Base-by-base conservation (phyloP, 1,284 basidiomycete genomes). In the Kwoniella shivajii region DNA sequence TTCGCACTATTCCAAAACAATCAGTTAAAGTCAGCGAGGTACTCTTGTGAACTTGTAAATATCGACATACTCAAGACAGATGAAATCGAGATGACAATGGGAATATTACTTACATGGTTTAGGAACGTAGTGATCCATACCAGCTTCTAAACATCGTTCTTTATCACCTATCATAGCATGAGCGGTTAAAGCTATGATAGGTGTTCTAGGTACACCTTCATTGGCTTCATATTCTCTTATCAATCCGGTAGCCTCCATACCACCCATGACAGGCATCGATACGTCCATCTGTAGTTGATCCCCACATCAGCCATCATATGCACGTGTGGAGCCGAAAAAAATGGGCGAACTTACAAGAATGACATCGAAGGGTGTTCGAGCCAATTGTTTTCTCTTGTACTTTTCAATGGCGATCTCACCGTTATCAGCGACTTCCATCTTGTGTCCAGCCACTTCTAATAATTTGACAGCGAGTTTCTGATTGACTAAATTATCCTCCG, bases 401-500 rank as follows among this genome's bases (percentile, higher is more conserved):
- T 77, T 78, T 26, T 77, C 76, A 46, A 77, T 64, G 1, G 76
- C 75, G 36, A 78, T 81, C 68, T 89, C 88, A 9, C 96, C 96
- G 71, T 99, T 99, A 82, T 98, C 94, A 16, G 95, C 96, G 57
- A 99, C 93, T 80, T 97, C 92, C 31, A 97, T 92, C 39, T 86
- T 86, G 76, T 99, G 96, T 0, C 95, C 95, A 52, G 94, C 94
- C 73, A 93, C 95, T 79, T 98, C 93, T 33, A 99, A 81, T 64
- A 99, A 92, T 83, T 97, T 97, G 66, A 96, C 89, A 0, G 96
- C 96, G 6, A 99, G 67, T 59, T 78, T 78, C 81, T 99, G 95
- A 80, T 99, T 99, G 61, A 99, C 95, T 64, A 95, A 81, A 71
- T 99, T 99, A 77, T 99, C 96, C 76, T 99, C 95, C 0, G 95